Evolutionary conservation across 139 green algal genomes (phyloP).

Genomic region (Chlamydomonas urium): DNA sequence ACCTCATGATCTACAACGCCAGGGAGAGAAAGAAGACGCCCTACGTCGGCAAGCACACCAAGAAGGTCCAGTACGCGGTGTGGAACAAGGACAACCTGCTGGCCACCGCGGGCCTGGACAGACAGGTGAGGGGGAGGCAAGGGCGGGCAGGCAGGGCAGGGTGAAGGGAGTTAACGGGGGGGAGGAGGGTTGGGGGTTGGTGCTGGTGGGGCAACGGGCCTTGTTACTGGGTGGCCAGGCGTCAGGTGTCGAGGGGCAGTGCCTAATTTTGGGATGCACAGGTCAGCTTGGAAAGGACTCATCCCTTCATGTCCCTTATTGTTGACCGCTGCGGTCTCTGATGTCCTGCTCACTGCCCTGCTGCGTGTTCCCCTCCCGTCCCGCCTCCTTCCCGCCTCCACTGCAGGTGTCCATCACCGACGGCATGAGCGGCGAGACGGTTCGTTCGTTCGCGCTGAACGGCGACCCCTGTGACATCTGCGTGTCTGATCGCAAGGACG

Average conservation of each 20-base stretch:
- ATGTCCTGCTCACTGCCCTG: too few species aligned
- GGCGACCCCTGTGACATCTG: constrained; percentile 39
- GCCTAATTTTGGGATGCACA: too few species aligned
- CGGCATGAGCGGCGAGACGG: constrained; percentile 44
- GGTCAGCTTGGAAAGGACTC: too few species aligned
- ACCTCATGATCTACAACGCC: constrained; percentile 65
- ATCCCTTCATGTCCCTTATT: too few species aligned
- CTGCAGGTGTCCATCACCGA: constrained; percentile 43
- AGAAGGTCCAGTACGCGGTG: constrained; percentile 41
- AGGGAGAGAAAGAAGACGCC: constrained; percentile 49
- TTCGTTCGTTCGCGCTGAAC: constrained; percentile 42
- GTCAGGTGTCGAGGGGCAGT: too few species aligned
- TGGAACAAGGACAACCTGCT: constrained; percentile 60
- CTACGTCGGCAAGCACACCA: constrained; percentile 60
- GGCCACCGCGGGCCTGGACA: constrained; percentile 45
- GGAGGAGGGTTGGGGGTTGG: too few species aligned
- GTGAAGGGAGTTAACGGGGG: not conserved
- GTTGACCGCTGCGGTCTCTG: too few species aligned
- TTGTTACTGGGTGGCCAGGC: too few species aligned
- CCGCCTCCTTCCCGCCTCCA: too few species aligned
- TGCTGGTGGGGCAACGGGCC: too few species aligned
- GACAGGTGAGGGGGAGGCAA: constrained; percentile 10
- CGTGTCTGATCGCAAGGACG: constrained; percentile 43
- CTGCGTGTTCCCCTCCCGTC: too few species aligned
- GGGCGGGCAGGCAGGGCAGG: not conserved